Conservation (phyloP, 202 grass and related monocot species). For the Musa balbisiana region DNA sequence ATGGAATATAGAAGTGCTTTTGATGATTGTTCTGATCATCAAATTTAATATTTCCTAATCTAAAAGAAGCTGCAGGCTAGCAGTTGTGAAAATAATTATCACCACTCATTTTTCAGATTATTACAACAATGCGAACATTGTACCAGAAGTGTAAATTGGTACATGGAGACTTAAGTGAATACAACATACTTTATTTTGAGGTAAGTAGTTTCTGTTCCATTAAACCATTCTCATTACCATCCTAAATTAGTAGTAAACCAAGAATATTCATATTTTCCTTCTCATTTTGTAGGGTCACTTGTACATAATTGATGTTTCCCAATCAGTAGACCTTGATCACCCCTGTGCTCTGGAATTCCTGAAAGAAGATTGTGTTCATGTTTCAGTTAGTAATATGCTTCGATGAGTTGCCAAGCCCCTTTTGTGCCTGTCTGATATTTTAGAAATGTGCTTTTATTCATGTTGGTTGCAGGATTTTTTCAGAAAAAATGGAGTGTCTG, state of each 20-base stretch:
- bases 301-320: constrained; percentile 96
- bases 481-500: constrained; percentile 64
- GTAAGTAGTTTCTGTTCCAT: constrained; percentile 21
- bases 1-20: too few relatives aligned
- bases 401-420: neutral
- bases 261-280: neutral
- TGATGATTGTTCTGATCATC: neutral
- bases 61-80: constrained; percentile 13
- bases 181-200: constrained; percentile 98
- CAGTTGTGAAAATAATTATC: neutral
- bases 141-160: constrained; percentile 97
- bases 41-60: constrained; percentile 12
- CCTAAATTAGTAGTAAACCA: neutral
- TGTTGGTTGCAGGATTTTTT: constrained; percentile 63
- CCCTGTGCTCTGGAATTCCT: constrained; percentile 77
- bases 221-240: neutral
- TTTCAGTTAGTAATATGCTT: constrained; percentile 56
- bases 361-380: constrained; percentile 94
- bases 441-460: neutral
- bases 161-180: constrained; percentile 97
- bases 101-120: constrained; percentile 44
- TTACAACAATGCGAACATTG: constrained; percentile 72
- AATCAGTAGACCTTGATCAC: constrained; percentile 88
- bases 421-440: constrained; percentile 15
- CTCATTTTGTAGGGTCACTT: constrained; percentile 63